Base-by-base conservation (phyloP, 176 grass and related monocot species). In the Lolium rigidum region DNA sequence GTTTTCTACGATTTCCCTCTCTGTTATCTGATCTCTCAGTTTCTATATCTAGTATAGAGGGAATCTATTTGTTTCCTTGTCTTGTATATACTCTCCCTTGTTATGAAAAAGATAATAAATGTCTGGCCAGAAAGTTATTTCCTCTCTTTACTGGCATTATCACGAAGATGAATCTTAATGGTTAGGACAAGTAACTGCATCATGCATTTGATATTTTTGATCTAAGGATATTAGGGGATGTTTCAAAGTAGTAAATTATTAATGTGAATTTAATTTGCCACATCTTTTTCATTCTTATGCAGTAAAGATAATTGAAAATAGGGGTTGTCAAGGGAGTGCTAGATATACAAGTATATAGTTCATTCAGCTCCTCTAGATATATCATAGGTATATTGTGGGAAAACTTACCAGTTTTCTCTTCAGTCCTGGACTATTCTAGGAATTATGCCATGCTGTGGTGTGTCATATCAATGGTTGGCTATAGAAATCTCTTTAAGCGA, bases 301-400 rank as follows among this genome's bases (percentile, higher is more conserved):
- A 28, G 1, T 26, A 46, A 73, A 74, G 9, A 70, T 71, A 17
- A 17, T 22, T 70, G 49, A 41, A 12, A 14, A 41, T 21, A 70
- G 7, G 4, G 0, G 12, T 16, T 64, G 11, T 38, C 7, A 20
- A 10, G 12, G 15, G 12, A 57, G 28, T 56, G n/a, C 26, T n/a
- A 21, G 25, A 81, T 67, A 81, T 25, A 48, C 14, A 16, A 31
- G 2, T 14, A 7, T 10, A 38, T 84, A 16, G 56, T 15, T 2
- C 10, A 51, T n/a, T 84, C 43, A 64, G 35, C 69, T 82, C 22
- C 46, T 20, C 17, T 83, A 51, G 28, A 52, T 64, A 63, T 11
- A 22, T 37, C 12, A 76, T 57, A 16, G 17, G 55, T 20, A 65
- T 64, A 14, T n/a, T 64, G 10, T 63, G 3, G 17, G 63, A 49